Conservation (phyloP, 1,284 basidiomycete species). For the Irpex sp. region DNA sequence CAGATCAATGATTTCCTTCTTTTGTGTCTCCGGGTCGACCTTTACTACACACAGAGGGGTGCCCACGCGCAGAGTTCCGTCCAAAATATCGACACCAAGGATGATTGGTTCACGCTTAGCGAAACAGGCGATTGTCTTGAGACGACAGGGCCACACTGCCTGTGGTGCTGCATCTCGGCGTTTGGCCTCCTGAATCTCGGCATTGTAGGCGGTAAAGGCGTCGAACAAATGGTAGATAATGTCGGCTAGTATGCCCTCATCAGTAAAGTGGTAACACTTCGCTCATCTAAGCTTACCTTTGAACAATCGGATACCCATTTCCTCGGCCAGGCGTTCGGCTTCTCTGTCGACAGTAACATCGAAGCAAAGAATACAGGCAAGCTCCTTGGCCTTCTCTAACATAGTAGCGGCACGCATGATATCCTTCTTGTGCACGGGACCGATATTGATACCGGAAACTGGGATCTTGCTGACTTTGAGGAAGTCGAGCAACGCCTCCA, state of each 20-base stretch:
- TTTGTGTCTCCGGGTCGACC: constrained; percentile 79
- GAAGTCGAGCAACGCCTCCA: constrained; percentile 97
- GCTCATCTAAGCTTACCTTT: constrained; percentile 55
- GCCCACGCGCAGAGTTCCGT: constrained; percentile 90
- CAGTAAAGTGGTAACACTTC: not conserved
- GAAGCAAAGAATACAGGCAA: constrained; percentile 95
- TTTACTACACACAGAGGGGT: constrained; percentile 97
- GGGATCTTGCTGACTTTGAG: constrained; percentile 95
- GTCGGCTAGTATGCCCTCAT: constrained; percentile 55
- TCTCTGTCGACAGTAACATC: constrained; percentile 95
- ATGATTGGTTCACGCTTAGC: constrained; percentile 98
- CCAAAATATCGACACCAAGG: constrained; percentile 94
- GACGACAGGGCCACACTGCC: constrained; percentile 95
- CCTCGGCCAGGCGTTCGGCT: constrained; percentile 87
- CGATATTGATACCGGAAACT: constrained; percentile 96
- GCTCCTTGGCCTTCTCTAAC: constrained; percentile 95
- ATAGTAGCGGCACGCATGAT: constrained; percentile 92
- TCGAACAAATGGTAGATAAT: constrained; percentile 99
- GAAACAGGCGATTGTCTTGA: constrained; percentile 92
- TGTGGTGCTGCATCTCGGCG: constrained; percentile 89
- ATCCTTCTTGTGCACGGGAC: constrained; percentile 96
- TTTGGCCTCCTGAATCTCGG: constrained; percentile 91
- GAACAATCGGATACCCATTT: constrained; percentile 92
- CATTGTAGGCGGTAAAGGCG: constrained; percentile 95
- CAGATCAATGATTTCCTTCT: constrained; percentile 88